phyloP scores from a whole-genome alignment of 2,329 filamentous ascomycete genomes.

The Verticillium dahliae region DNA sequence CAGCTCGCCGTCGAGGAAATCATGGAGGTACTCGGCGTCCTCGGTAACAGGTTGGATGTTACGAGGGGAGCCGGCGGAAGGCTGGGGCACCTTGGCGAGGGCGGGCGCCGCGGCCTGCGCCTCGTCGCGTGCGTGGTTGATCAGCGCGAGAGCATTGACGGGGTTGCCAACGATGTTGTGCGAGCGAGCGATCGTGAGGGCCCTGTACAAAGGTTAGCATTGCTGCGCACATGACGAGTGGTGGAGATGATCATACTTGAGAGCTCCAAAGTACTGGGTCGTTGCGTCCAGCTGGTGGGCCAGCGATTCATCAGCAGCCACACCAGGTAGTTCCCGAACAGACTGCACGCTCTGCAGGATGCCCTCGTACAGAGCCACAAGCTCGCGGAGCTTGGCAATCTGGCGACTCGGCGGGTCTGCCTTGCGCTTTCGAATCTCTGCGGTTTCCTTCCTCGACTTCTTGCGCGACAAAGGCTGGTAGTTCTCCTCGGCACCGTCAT shows the following conservation, averaged over 20 bases:
- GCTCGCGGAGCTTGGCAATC: constrained; percentile 75
- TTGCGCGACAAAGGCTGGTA: constrained; percentile 36
- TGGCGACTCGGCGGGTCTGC: constrained; percentile 68
- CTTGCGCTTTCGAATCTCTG: constrained; percentile 28
- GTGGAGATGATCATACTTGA: constrained; percentile 56
- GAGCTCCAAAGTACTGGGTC: constrained; percentile 74
- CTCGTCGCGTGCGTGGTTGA: constrained; percentile 64
- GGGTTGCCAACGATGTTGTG: constrained; percentile 68
- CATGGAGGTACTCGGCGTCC: constrained; percentile 52
- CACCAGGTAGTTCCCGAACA: constrained; percentile 81
- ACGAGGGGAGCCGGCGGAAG: constrained; percentile 39
- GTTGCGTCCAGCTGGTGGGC: constrained; percentile 73
- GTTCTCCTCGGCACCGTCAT: constrained; percentile 64
- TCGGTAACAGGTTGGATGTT: constrained; percentile 60
- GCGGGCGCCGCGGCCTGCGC: constrained; percentile 42
- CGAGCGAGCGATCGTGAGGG: constrained; percentile 77
- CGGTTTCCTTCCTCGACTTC: constrained; percentile 43
- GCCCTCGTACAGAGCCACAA: constrained; percentile 83
- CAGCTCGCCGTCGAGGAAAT: constrained; percentile 62
- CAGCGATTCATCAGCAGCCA: constrained; percentile 75
- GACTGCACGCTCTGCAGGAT: constrained; percentile 87
- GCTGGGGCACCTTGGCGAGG: constrained; percentile 21
- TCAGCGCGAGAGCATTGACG: constrained; percentile 78
- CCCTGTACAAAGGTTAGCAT: constrained; percentile 40
- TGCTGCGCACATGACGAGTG: background rate